Conservation (phyloP, 345 rosid genomes). For the Alliaria petiolata region DNA sequence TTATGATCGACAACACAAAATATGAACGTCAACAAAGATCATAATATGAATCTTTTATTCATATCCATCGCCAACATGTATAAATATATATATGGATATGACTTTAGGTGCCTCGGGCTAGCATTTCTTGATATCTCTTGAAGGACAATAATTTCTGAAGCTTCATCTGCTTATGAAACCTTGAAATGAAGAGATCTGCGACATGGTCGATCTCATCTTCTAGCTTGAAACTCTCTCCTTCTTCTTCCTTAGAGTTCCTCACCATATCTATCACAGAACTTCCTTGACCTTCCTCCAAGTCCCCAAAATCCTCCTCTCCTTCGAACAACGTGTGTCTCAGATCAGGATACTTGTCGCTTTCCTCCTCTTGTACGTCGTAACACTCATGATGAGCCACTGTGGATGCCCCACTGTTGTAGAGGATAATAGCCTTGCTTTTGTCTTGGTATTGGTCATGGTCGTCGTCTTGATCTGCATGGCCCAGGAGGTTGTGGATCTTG, state of each 20-base stretch:
- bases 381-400: neutral
- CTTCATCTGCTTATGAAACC: constrained; percentile 74
- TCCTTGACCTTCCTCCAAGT: constrained; percentile 34
- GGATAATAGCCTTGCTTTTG: constrained; percentile 34
- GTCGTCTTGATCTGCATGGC: constrained; percentile 25
- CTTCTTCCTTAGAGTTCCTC: constrained; percentile 55
- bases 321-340: constrained; percentile 54
- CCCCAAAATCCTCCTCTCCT: constrained; percentile 33
- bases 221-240: constrained; percentile 61
- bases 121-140: constrained; percentile 67
- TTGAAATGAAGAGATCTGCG: constrained; percentile 74
- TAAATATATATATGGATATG: neutral
- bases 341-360: constrained; percentile 50
- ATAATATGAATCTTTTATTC: constrained; percentile 5
- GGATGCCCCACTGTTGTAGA: constrained; percentile 22
- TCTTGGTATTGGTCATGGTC: constrained; percentile 12
- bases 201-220: constrained; percentile 84
- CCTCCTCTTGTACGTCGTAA: constrained; percentile 23
- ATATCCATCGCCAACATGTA: neutral
- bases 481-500: constrained; percentile 53
- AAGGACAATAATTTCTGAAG: constrained; percentile 80
- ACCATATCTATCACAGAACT: constrained; percentile 72
- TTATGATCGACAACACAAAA: constrained; percentile 2
- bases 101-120: constrained; percentile 38
- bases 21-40: constrained; percentile 17